Evolutionary conservation across 164 flowering plant species (phyloP).

Genomic region (Tetrastigma voinierianum): DNA sequence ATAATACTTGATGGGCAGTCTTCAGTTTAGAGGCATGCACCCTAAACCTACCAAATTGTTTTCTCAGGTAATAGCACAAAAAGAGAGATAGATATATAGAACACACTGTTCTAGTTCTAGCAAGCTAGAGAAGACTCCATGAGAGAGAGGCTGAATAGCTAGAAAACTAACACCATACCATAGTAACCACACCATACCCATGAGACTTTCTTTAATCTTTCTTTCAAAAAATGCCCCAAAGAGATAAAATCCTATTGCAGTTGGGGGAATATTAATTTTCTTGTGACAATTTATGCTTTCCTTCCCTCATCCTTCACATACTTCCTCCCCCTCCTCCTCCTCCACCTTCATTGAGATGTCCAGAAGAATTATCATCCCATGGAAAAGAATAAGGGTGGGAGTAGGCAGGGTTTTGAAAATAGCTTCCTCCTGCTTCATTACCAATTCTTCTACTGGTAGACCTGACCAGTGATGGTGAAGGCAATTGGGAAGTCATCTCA

Average conservation of each 20-base stretch:
- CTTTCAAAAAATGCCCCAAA: neutral
- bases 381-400: constrained; percentile 33
- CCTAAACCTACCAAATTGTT: constrained; percentile 5
- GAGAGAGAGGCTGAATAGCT: constrained; percentile 10
- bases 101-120: constrained; percentile 7
- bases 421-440: constrained; percentile 23
- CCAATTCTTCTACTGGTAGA: constrained; percentile 20
- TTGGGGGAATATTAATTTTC: neutral
- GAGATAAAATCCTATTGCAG: constrained; percentile 23
- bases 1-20: neutral
- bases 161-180: constrained; percentile 9
- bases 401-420: constrained; percentile 19
- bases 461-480: constrained; percentile 2
- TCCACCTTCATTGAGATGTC: constrained; percentile 24
- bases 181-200: neutral
- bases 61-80: too few species aligned
- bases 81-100: neutral
- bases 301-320: constrained; percentile 18
- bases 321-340: constrained; percentile 29
- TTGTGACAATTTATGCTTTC: too few species aligned
- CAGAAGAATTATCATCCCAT: constrained; percentile 37
- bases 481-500: constrained; percentile 31
- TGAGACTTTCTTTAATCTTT: constrained; percentile 1
- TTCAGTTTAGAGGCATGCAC: constrained; percentile 3
- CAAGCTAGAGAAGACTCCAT: neutral